Evolutionary conservation across 2,329 filamentous ascomycete genomes (phyloP).

Genomic region (Curvularia verruculosa): DNA sequence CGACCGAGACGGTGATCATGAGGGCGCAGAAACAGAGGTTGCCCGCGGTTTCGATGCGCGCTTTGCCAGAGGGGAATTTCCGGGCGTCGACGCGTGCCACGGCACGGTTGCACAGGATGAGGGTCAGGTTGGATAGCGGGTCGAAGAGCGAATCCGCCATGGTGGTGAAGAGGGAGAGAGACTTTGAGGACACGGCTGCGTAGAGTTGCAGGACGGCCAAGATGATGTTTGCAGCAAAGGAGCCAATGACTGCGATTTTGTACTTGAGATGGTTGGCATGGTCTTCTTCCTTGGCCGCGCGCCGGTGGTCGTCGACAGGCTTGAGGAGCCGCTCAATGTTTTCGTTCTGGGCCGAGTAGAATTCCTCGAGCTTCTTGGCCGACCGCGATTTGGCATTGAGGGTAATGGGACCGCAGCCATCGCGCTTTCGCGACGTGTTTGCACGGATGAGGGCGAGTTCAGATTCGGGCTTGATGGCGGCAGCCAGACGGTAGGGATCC

Average conservation of each 20-base stretch:
- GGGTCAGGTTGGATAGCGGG: constrained; percentile 83
- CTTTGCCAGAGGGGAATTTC: constrained; percentile 90
- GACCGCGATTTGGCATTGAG: constrained; percentile 51
- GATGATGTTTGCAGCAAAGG: constrained; percentile 78
- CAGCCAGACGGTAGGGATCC: constrained; percentile 82
- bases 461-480: constrained; percentile 74
- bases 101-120: constrained; percentile 86
- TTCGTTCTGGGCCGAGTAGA: constrained; percentile 91
- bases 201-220: constrained; percentile 85
- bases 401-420: constrained; percentile 55
- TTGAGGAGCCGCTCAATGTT: constrained; percentile 92
- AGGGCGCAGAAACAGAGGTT: constrained; percentile 97
- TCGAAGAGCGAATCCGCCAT: constrained; percentile 97
- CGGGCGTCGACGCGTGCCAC: constrained; percentile 84
- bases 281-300: constrained; percentile 78
- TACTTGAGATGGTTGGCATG: constrained; percentile 80
- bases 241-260: constrained; percentile 70
- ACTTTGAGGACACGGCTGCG: constrained; percentile 82
- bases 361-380: constrained; percentile 70
- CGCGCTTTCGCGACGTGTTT: constrained; percentile 79
- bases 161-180: constrained; percentile 95
- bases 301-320: constrained; percentile 87
- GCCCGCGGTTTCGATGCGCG: constrained; percentile 90
- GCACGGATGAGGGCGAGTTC: constrained; percentile 80
- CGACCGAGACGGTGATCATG: constrained; percentile 90